Evolutionary conservation across 2,329 filamentous ascomycete species (phyloP), one percentile per base, ranked within the genome.

Genomic region (Exophiala dermatitidis): DNA sequence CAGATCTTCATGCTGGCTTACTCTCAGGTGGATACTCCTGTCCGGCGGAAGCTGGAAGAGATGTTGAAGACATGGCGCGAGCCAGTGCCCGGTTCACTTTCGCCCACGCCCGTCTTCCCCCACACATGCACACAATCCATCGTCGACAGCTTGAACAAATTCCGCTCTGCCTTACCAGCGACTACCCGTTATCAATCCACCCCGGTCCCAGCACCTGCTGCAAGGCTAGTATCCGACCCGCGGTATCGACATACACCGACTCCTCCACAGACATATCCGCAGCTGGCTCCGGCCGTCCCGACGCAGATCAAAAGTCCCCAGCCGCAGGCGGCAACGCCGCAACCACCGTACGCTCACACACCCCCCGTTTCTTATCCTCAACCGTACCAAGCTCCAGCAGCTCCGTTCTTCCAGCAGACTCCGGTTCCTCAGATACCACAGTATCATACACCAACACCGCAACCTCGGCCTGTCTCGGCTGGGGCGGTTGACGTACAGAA

Each of bases 41-140:
- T 90, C 26, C 83, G 93, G 60, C 85, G 85, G 62, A 94, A 94
- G 70, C 87, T 98, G 81, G 93, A 97, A 68, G 90, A 94, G 70
- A 91, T 98, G 85, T 77, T 98, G 63, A 90, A 88, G 71, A 98
- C 93, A 0, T 98, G 93, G 93, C 97, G 96, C 71, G 88, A 95
- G 65, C 88, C 93, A 1, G 90, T 97, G 9, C 90, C 91, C 1
- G 93, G 91, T 46, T 95, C 93, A 9, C 82, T 95, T 67, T 91
- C 95, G 65, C 85, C 85, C n/a, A 82, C 88, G 58, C 90, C 93
- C 5, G 91, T 98, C 48, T 98, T 98, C 67, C 82, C 89, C 30
- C 79, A 83, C 37, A 90, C 97, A 53, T 82, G 90, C 54, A 94
- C 91, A 41, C 82, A 86, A 48, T 88, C 88, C 41, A 97, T 98